phyloP scores from a whole-genome alignment of 75 land plant genomes.

The Picea sitchensis region DNA sequence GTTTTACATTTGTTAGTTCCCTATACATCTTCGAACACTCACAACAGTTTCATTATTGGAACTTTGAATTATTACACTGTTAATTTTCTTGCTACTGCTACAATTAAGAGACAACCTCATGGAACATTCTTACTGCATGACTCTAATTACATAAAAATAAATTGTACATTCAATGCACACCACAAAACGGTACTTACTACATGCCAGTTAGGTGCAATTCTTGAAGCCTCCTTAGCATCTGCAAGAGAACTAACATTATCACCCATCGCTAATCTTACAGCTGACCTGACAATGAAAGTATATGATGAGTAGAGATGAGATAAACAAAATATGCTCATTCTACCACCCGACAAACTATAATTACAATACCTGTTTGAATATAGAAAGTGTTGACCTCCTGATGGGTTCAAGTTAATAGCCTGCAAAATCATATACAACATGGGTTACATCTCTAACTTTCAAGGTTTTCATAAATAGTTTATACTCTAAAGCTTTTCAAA shows the following conservation, averaged over 20 bases:
- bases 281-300: slow-evolving; percentile 40
- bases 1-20: not conserved
- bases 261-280: slow-evolving; percentile 50
- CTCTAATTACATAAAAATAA: not conserved
- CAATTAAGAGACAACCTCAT: not conserved
- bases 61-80: not conserved
- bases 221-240: slow-evolving; percentile 73
- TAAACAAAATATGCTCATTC: not conserved
- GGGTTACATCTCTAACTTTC: too few relatives aligned
- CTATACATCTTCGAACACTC: not conserved
- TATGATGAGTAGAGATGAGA: not conserved
- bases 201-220: slow-evolving; percentile 50
- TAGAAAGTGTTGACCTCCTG: too few relatives aligned
- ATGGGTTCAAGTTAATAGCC: too few relatives aligned
- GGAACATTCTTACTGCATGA: not conserved
- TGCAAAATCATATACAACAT: too few relatives aligned
- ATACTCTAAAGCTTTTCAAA: too few relatives aligned
- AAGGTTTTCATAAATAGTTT: too few relatives aligned
- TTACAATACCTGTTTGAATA: not conserved
- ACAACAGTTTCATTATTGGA: not conserved
- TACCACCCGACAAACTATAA: not conserved
- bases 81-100: not conserved
- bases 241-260: slow-evolving; percentile 58
- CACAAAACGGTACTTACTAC: slow-evolving; percentile 37
- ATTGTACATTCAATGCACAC: not conserved